Evolutionary conservation across 192 early-diverging fungal genomes (phyloP).

Genomic region (Linnemannia elongata): DNA sequence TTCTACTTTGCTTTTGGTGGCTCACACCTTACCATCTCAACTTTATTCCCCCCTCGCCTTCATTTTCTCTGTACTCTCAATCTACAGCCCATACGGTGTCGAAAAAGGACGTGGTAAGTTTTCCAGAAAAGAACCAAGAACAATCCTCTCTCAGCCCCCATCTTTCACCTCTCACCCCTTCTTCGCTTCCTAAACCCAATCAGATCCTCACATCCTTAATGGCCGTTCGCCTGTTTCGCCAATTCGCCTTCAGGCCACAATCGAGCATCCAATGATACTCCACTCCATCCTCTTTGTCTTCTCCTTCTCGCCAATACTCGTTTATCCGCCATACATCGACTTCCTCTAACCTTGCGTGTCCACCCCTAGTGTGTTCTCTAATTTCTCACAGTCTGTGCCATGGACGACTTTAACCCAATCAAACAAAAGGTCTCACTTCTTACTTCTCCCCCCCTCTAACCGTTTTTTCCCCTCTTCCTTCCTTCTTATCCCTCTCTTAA

Average conservation of each 20-base stretch:
- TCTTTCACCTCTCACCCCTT: not conserved
- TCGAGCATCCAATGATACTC: no score
- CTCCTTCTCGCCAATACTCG: not conserved
- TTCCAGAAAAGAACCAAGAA: not conserved
- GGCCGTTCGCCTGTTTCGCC: no score
- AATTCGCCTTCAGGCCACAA: no score
- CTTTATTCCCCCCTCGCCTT: not conserved
- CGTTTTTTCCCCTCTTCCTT: not conserved
- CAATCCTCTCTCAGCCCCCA: not conserved
- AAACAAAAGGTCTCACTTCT: not conserved
- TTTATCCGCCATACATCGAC: not conserved
- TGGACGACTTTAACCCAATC: not conserved
- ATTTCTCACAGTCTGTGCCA: not conserved
- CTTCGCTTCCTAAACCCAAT: not conserved
- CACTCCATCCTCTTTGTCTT: not conserved
- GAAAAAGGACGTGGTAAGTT: slow-evolving; percentile 30
- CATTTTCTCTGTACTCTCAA: not conserved
- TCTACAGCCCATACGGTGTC: slow-evolving; percentile 20
- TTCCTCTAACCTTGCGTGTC: not conserved
- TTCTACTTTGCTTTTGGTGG: no score
- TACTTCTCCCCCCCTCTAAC: not conserved
- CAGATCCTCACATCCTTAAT: no score
- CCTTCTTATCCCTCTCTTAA: not conserved
- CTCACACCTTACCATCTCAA: not conserved
- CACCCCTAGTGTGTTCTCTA: not conserved